phyloP scores from a whole-genome alignment of 495 filamentous ascomycete genomes.

The Aspergillus nanangensis region DNA sequence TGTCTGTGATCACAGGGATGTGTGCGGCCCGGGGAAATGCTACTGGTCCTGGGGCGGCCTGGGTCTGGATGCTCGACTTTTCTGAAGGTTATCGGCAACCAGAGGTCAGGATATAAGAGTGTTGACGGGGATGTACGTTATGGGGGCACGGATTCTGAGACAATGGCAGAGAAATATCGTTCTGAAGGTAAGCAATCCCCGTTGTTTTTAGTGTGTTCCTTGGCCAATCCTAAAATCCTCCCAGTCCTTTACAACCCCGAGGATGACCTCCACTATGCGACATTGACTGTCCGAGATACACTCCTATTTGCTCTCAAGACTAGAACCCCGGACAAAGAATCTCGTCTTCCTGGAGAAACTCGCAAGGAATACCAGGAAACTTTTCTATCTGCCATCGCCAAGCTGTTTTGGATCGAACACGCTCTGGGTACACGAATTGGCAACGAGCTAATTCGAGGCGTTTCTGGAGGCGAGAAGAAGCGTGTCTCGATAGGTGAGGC shows the following conservation, averaged over 20 bases:
- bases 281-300: conserved; percentile 65
- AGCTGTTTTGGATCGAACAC: conserved; percentile 76
- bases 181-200: conserved; percentile 41
- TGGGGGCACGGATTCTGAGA: conserved; percentile 55
- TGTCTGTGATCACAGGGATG: too few relatives aligned
- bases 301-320: conserved; percentile 66
- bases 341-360: conserved; percentile 54
- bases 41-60: conserved; percentile 68
- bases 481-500: conserved; percentile 67
- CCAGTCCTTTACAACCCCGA: conserved; percentile 62
- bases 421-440: conserved; percentile 64
- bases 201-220: too few relatives aligned
- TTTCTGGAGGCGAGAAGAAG: conserved; percentile 72
- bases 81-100: conserved; percentile 64
- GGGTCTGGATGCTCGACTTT: conserved; percentile 71
- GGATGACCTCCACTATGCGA: conserved; percentile 74
- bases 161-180: conserved; percentile 62
- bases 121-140: conserved; percentile 61
- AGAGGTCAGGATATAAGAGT: conserved; percentile 57
- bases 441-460: conserved; percentile 59
- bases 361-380: conserved; percentile 59
- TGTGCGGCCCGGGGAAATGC: conserved; percentile 42
- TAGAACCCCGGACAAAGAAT: conserved; percentile 60
- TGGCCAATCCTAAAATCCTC: background rate
- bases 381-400: conserved; percentile 65